Evolutionary conservation across 257 asterid species (phyloP), one percentile per base, ranked within the genome.

Genomic region (Salvia hispanica): DNA sequence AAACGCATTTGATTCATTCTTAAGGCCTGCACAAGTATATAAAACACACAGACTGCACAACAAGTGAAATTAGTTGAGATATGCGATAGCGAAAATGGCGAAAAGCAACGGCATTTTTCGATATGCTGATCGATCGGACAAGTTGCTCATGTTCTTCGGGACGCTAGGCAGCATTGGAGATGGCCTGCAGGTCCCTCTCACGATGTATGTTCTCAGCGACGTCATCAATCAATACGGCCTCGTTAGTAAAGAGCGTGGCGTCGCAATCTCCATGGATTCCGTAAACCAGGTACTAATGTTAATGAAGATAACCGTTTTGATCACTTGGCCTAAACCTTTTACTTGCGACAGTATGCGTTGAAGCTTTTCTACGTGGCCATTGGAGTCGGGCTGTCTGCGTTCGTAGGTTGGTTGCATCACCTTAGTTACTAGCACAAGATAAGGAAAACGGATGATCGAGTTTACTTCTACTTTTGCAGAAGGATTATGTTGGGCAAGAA

Each of bases 401-500:
- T 90, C 59, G 70, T 90, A 7, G 97, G 97, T 88, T 81, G 39
- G 77, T 55, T 37, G 15, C 59, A 28, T 37, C 7, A 37, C 7
- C 42, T 6, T 37, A 36, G 6, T 21, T 3, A 36, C 4, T 4
- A 6, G 42, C 7, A 37, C 7, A 37, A 6, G 8, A 37, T 4
- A 37, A 37, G 8, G 42, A 37, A 37, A 37, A 4, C 2, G 8
- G 7, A 37, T 5, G 5, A 37, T 37, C 5, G 42, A 37, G 42
- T 37, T 36, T 36, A 3, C 6, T 36, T 36, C 6, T 2, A 36
- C 6, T 53, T 59, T 51, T 67, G 33, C 85, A 90, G 96, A 90
- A 64, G 96, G 96, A 67, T 51, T 90, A 31, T 90, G 96, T 62
- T 90, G 96, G 96, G 95, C 95, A 60, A 87, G 95, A 82, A 90